A percentile compares a stretch with the other conserved stretches of the same genome.
Evolutionary conservation across 2,329 filamentous ascomycete genomes (phyloP).

Genomic region (Fragosphaeria purpurea): DNA sequence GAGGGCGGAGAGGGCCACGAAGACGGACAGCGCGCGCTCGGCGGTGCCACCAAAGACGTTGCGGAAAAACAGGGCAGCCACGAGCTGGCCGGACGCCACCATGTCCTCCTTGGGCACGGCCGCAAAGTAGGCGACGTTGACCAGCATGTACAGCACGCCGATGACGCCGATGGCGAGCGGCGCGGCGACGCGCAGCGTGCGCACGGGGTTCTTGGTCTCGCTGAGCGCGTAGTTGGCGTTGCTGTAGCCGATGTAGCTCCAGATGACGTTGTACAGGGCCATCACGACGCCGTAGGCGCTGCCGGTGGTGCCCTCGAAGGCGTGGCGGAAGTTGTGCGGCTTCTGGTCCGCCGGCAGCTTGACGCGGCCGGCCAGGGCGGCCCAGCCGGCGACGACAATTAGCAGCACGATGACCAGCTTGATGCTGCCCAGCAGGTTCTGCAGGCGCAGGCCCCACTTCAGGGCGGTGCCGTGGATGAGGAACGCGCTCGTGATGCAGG

Average conservation of each 20-base stretch:
- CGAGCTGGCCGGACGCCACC: slow-evolving; percentile 37
- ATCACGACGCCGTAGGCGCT: slow-evolving; percentile 59
- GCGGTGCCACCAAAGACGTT: slow-evolving; percentile 45
- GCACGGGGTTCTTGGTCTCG: slow-evolving; percentile 56
- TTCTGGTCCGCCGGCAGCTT: slow-evolving; percentile 34
- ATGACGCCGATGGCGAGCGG: slow-evolving; percentile 49
- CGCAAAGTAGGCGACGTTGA: slow-evolving; percentile 59
- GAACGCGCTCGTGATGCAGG: slow-evolving; percentile 55
- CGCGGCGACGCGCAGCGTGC: slow-evolving; percentile 55
- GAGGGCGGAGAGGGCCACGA: slow-evolving; percentile 57
- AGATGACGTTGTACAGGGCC: slow-evolving; percentile 62
- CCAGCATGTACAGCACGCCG: slow-evolving; percentile 53
- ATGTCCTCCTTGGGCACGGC: slow-evolving; percentile 45
- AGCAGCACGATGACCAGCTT: slow-evolving; percentile 57
- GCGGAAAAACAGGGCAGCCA: slow-evolving; percentile 45
- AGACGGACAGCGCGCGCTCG: slow-evolving; percentile 51
- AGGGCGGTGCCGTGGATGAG: slow-evolving; percentile 54
- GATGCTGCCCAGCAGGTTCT: slow-evolving; percentile 55
- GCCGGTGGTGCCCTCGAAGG: slow-evolving; percentile 56
- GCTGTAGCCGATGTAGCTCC: slow-evolving; percentile 58
- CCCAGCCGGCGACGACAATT: slow-evolving; percentile 53
- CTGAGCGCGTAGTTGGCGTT: slow-evolving; percentile 58
- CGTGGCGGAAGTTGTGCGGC: slow-evolving; percentile 48
- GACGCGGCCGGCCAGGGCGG: slow-evolving; percentile 50
- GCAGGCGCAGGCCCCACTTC: slow-evolving; percentile 57